These are phyloP conservation scores for Taiwanofungus camphoratus DNA, from an alignment of 1,284 basidiomycete genomes.

Conservation along the genomic window DNA sequence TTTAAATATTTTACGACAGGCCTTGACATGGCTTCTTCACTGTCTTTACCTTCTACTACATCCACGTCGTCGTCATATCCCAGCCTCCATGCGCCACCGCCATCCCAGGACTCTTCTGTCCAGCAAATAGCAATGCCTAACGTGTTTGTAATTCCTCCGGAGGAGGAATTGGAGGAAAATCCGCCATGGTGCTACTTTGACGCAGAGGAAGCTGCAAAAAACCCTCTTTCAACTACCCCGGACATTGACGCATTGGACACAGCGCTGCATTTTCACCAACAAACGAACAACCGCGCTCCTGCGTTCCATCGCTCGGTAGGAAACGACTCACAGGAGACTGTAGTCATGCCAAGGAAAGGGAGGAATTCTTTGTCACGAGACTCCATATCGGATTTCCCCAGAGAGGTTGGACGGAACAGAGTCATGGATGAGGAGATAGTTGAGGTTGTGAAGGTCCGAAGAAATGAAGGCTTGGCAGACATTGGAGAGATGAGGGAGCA, in stretches of 20 bases:
- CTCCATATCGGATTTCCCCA: constrained; percentile 9
- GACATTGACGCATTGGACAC: constrained; percentile 40
- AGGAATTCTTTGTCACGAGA: constrained; percentile 5
- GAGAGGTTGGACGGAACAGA: constrained; percentile 20
- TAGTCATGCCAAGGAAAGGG: constrained; percentile 27
- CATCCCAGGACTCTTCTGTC: constrained; percentile 23
- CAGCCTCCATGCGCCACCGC: constrained; percentile 18
- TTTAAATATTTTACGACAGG: constrained; percentile 5
- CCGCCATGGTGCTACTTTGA: constrained; percentile 66
- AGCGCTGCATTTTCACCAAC: constrained; percentile 31
- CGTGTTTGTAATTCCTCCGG: constrained; percentile 65
- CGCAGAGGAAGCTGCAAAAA: constrained; percentile 34
- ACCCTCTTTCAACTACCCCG: constrained; percentile 27
- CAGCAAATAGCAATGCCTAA: constrained; percentile 40
- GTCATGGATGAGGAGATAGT: constrained; percentile 46
- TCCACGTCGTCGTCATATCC: constrained; percentile 11
- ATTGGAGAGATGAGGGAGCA: constrained; percentile 17
- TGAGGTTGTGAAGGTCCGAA: constrained; percentile 62
- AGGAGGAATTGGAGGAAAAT: constrained; percentile 52
- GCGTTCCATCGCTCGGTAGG: constrained; percentile 23
- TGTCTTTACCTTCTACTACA: constrained; percentile 22
- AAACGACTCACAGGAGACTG: constrained; percentile 26
- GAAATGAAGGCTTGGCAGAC: constrained; percentile 33
- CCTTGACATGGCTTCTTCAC: constrained; percentile 23
- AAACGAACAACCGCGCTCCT: constrained; percentile 29